Conservation (phyloP, 106 monocot species). For the Narthecium ossifragum region DNA sequence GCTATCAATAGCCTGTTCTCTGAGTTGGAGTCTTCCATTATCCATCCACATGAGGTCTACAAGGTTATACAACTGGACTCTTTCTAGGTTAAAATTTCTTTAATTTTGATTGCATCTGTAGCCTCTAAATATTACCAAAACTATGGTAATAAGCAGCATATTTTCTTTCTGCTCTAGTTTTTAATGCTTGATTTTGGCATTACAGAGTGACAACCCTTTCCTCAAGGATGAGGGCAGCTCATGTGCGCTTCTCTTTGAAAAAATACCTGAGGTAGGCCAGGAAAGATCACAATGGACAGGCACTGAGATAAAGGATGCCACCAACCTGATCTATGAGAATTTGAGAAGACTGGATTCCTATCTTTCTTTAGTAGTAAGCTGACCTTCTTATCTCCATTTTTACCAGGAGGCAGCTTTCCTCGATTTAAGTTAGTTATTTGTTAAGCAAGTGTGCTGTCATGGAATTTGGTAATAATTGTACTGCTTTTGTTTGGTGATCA, state of each 20-base stretch:
- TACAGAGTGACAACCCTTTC: conserved; percentile 37
- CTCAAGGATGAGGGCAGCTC: conserved; percentile 28
- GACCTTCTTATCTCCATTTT: background rate
- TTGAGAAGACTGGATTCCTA: conserved; percentile 65
- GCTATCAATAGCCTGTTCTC: conserved; percentile 49
- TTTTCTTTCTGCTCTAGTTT: background rate
- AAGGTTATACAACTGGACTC: conserved; percentile 23
- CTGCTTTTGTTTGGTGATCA: background rate
- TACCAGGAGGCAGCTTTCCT: conserved; percentile 1
- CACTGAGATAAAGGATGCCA: conserved; percentile 40
- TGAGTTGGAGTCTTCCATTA: conserved; percentile 60
- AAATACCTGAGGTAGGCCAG: conserved; percentile 33
- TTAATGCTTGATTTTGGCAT: no score
- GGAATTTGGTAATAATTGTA: background rate
- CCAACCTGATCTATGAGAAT: conserved; percentile 71
- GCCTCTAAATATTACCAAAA: background rate
- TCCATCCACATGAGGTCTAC: conserved; percentile 45
- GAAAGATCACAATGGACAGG: conserved; percentile 68
- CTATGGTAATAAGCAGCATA: background rate
- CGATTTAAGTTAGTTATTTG: background rate
- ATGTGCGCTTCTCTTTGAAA: conserved; percentile 56
- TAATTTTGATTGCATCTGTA: background rate
- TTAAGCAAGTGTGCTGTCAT: background rate
- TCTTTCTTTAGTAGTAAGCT: conserved; percentile 64
- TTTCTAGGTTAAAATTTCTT: background rate